phyloP scores from a whole-genome alignment of 129 eudicot species.

The Sambucus nigra region DNA sequence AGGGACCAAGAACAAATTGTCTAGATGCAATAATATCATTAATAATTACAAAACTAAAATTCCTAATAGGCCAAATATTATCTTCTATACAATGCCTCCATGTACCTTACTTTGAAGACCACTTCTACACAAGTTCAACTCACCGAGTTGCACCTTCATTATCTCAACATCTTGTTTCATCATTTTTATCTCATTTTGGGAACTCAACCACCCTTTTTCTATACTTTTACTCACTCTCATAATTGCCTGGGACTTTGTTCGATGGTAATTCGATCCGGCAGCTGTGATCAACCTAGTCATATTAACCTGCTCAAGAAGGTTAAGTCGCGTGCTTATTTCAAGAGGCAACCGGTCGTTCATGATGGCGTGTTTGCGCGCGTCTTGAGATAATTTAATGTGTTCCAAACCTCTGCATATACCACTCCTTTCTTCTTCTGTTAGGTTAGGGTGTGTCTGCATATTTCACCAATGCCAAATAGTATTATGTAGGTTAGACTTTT shows the following conservation, averaged over 20 bases:
- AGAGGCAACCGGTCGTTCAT: slow-evolving; percentile 26
- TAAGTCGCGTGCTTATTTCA: slow-evolving; percentile 9
- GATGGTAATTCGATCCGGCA: slow-evolving; percentile 12
- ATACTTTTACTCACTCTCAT: slow-evolving; percentile 1
- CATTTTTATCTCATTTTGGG: slow-evolving; percentile 10
- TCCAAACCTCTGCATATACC: slow-evolving; percentile 19
- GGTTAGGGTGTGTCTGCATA: slow-evolving; percentile 24
- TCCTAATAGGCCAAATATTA: too few species aligned
- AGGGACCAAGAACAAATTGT: too few species aligned
- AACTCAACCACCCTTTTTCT: slow-evolving; percentile 6
- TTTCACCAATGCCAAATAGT: background rate
- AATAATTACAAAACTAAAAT: too few species aligned
- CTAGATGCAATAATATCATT: too few species aligned
- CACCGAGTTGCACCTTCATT: slow-evolving; percentile 13
- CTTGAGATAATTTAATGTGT: slow-evolving; percentile 22
- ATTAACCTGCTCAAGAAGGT: slow-evolving; percentile 22
- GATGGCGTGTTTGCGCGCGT: slow-evolving; percentile 22
- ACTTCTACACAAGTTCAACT: slow-evolving; percentile 14
- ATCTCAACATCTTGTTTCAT: slow-evolving; percentile 21
- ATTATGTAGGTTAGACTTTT: too few species aligned
- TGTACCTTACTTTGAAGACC: slow-evolving; percentile 10
- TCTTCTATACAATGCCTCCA: background rate
- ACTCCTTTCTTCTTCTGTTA: slow-evolving; percentile 22
- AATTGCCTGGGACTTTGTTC: slow-evolving; percentile 20
- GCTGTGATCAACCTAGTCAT: slow-evolving; percentile 10